Conservation (phyloP, 176 grass and related monocot species). For the Musa schizocarpa region DNA sequence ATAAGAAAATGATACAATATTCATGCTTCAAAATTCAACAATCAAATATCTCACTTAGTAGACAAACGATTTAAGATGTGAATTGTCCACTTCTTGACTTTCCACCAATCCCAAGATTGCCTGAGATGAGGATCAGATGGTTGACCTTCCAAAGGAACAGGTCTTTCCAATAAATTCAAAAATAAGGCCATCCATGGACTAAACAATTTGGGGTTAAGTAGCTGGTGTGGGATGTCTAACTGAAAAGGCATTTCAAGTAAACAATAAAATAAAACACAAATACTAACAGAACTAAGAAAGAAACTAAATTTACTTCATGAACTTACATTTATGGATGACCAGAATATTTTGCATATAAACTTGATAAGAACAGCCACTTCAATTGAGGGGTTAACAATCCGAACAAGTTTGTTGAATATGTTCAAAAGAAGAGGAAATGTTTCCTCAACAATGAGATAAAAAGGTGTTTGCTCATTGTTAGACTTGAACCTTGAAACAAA, state of each 20-base stretch:
- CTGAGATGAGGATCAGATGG: conserved; percentile 4
- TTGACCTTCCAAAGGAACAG: conserved; percentile 20
- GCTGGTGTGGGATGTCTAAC: conserved; percentile 87
- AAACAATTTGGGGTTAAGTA: conserved; percentile 58
- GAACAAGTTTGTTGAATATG: conserved; percentile 75
- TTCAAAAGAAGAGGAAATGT: conserved; percentile 63
- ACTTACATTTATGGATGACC: conserved; percentile 97
- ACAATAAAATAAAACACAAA: conserved; percentile 16
- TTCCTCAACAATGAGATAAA: conserved; percentile 75
- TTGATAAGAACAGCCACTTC: conserved; percentile 92
- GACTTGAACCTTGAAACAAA: conserved; percentile 81
- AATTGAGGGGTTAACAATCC: conserved; percentile 66
- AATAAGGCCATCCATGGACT: conserved; percentile 90
- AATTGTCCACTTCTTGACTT: conserved; percentile 18
- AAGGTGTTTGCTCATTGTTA: conserved; percentile 73
- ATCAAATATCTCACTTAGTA: neutral
- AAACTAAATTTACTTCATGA: neutral
- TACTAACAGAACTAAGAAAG: neutral
- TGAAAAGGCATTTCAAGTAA: conserved; percentile 19
- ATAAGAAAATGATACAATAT: conserved; percentile 14
- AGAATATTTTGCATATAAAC: conserved; percentile 98
- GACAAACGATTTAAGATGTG: conserved; percentile 21
- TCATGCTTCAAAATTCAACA: neutral
- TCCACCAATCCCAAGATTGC: conserved; percentile 15
- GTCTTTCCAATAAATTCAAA: conserved; percentile 19